phyloP scores from a whole-genome alignment of 2,329 filamentous ascomycete genomes.

The Knufia petricola region DNA sequence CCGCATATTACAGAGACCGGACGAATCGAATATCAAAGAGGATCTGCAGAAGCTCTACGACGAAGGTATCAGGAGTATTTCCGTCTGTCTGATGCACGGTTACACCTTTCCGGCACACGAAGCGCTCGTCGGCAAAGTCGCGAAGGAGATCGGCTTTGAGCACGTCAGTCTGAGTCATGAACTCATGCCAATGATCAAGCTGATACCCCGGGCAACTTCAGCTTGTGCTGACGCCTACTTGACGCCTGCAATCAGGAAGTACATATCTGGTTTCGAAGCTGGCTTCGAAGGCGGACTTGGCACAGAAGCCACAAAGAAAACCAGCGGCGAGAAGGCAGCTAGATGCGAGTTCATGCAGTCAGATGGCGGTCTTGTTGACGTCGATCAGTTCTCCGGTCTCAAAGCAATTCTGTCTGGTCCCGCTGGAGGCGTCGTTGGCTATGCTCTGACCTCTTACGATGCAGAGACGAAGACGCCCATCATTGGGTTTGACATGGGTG shows the following conservation, averaged over 20 bases:
- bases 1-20: conserved; percentile 55
- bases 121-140: conserved; percentile 63
- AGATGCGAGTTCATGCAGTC: conserved; percentile 96
- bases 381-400: conserved; percentile 64
- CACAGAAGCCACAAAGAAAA: conserved; percentile 60
- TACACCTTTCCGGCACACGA: conserved; percentile 89
- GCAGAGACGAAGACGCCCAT: conserved; percentile 70
- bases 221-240: conserved; percentile 73
- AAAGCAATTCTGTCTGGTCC: conserved; percentile 84
- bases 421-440: conserved; percentile 88
- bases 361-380: conserved; percentile 58
- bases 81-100: conserved; percentile 83
- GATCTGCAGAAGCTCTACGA: conserved; percentile 60
- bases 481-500: conserved; percentile 94
- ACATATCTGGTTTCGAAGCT: conserved; percentile 64
- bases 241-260: conserved; percentile 68
- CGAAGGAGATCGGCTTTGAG: conserved; percentile 68
- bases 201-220: conserved; percentile 64
- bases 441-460: conserved; percentile 85
- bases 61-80: conserved; percentile 66
- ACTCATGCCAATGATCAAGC: conserved; percentile 81
- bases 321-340: conserved; percentile 56
- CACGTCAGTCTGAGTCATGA: conserved; percentile 75
- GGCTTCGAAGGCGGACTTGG: conserved; percentile 77
- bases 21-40: conserved; percentile 42